Evolutionary conservation across 768 basidiomycete species (phyloP), one percentile per base, ranked within the genome.

Genomic region (Panellus pusillus): DNA sequence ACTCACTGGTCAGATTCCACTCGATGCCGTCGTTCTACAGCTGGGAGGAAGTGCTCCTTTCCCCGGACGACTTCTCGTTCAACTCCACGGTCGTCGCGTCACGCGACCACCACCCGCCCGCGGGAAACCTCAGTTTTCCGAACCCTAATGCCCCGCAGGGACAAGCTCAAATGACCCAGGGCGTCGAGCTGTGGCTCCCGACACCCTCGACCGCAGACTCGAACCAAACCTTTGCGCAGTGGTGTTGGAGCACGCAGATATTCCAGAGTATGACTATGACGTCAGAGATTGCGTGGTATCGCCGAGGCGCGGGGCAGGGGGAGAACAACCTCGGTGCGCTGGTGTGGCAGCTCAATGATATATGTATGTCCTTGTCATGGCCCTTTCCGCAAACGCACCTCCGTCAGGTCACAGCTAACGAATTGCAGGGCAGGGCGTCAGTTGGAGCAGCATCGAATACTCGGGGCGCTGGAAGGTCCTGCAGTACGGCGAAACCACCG

Each of bases 11-110:
- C 35, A 81, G 81, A 9, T 83, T 82, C 67, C 82, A 83, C 63
- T 83, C 82, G 0, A 80, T 82, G 77, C 82, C 82, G 5, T 83
- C 81, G 1, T 79, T 83, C 66, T 83, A 81, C 55, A 77, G 70
- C 47, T 84, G 82, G 82, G 73, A 82, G 60, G 79, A 83, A 60
- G 82, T 79, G 1, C 74, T 83, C 4, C 58, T 65, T 18, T 73
- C 74, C 4, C 72, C 76, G 0, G 75, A 74, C 9, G 81, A 82
- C 60, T 83, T 81, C 65, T 70, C 70, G 20, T 83, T 83, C 68
- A 82, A 83, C 65, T 81, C 80, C 0, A 79, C 78, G 0, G 80
- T 79, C 8, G 81, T 83, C 6, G 69, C 73, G 58, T 80, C 81
- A 9, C 73, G 81, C 32, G 79, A 82, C 47, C 81, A 82, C 53